Evolutionary conservation across 2,329 filamentous ascomycete genomes (phyloP).

Genomic region (Paraphaeosphaeria sporulosa): DNA sequence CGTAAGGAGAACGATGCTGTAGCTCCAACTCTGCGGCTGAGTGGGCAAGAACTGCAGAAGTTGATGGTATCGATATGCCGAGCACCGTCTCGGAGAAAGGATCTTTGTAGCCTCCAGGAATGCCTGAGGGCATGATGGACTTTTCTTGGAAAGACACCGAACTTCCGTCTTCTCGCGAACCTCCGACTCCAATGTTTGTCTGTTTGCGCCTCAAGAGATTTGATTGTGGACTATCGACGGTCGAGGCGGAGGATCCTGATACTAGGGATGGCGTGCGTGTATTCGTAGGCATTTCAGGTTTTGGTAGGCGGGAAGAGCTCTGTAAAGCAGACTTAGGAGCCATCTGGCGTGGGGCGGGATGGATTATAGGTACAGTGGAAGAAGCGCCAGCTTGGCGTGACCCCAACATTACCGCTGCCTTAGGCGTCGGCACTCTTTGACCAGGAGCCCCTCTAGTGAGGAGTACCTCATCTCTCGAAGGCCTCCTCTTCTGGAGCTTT

Average conservation of each 20-base stretch:
- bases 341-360: conserved; percentile 25
- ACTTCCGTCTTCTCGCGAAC: conserved; percentile 40
- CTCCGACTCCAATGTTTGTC: conserved; percentile 49
- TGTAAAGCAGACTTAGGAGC: conserved; percentile 33
- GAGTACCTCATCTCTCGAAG: conserved; percentile 40
- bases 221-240: conserved; percentile 54
- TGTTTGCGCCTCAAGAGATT: conserved; percentile 55
- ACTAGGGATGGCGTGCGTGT: conserved; percentile 57
- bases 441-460: conserved; percentile 24
- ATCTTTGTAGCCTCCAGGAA: conserved; percentile 47
- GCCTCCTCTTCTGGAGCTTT: conserved; percentile 47
- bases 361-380: conserved; percentile 31
- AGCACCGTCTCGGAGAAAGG: conserved; percentile 53
- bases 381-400: conserved; percentile 33
- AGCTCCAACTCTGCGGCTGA: conserved; percentile 37
- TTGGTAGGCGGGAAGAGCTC: conserved; percentile 41
- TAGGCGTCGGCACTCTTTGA: conserved; percentile 30
- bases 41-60: conserved; percentile 39
- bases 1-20: conserved; percentile 32
- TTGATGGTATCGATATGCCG: conserved; percentile 51
- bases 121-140: conserved; percentile 30
- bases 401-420: conserved; percentile 23
- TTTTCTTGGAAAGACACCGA: conserved; percentile 48
- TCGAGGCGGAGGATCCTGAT: conserved; percentile 57
- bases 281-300: conserved; percentile 43